Conservation (phyloP, 441 rosid species). For the Hura crepitans region DNA sequence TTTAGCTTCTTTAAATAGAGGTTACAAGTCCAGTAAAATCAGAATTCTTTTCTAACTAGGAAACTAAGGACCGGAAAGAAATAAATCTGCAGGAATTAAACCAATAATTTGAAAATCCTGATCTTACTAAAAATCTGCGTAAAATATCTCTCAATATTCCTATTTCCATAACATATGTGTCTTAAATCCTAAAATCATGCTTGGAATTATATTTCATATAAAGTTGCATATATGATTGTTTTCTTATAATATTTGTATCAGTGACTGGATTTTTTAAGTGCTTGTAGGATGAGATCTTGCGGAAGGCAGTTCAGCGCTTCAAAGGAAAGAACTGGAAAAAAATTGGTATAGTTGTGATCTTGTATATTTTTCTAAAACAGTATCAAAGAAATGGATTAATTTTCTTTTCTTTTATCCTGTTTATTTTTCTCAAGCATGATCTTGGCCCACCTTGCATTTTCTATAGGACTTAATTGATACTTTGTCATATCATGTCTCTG, state of each 20-base stretch:
- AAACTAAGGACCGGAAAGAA: too few species aligned
- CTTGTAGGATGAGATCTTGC: slow-evolving; percentile 83
- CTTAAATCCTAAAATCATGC: neutral
- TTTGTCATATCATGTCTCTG: slow-evolving; percentile 10
- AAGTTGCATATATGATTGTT: neutral
- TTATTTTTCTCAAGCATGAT: too few species aligned
- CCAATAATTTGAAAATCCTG: too few species aligned
- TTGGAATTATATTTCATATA: neutral
- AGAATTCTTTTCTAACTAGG: too few species aligned
- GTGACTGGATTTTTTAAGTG: slow-evolving; percentile 9
- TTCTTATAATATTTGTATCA: slow-evolving; percentile 7
- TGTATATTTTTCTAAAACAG: slow-evolving; percentile 10
- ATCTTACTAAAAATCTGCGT: too few species aligned
- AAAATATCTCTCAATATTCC: too few species aligned
- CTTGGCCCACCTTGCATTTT: too few species aligned
- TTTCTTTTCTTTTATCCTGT: neutral
- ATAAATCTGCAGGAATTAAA: too few species aligned
- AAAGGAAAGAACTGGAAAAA: slow-evolving; percentile 99
- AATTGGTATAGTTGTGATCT: slow-evolving; percentile 51
- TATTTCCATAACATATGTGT: too few species aligned
- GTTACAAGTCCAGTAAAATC: too few species aligned
- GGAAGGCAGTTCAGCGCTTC: slow-evolving; percentile 85
- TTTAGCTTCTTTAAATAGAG: too few species aligned
- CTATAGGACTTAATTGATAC: too few species aligned
- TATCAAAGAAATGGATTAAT: neutral